Percentiles rank a stretch among this genome's conserved stretches.
These are phyloP conservation scores for Ogataea nonfermentans DNA, from an alignment of 805 yeast genomes.

Conservation along the genomic window DNA sequence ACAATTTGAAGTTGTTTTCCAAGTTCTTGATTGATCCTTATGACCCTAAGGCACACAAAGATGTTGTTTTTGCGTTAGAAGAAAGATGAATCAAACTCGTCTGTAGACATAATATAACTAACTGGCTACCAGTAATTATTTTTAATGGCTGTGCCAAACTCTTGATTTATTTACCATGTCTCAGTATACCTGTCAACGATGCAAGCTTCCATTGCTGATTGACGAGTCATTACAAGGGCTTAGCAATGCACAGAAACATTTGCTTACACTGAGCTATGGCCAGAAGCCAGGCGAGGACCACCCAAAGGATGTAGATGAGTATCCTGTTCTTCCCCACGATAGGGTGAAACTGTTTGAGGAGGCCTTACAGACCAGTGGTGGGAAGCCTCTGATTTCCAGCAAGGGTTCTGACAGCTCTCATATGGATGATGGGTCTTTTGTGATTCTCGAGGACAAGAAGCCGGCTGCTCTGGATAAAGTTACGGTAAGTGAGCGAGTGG, in stretches of 20 bases:
- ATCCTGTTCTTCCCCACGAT: constrained; percentile 37
- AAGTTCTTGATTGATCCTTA: constrained; percentile 76
- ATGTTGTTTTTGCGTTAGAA: constrained; percentile 52
- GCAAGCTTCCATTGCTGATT: constrained; percentile 54
- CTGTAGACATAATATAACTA: too few relatives aligned
- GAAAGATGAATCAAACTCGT: constrained; percentile 33
- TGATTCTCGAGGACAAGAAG: constrained; percentile 22
- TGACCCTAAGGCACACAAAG: constrained; percentile 60
- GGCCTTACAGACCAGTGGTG: constrained; percentile 26
- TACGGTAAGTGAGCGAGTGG: constrained; percentile 37
- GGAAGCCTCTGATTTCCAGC: constrained; percentile 23
- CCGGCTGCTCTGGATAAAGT: constrained; percentile 21
- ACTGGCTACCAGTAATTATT: background rate
- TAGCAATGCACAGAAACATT: constrained; percentile 52
- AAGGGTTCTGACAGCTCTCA: constrained; percentile 12
- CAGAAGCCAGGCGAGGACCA: constrained; percentile 23
- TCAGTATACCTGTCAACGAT: constrained; percentile 52
- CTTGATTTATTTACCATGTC: constrained; percentile 20
- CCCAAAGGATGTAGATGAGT: constrained; percentile 22
- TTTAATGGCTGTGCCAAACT: constrained; percentile 1
- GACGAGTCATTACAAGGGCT: constrained; percentile 55
- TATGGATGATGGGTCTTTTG: constrained; percentile 32
- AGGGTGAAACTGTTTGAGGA: constrained; percentile 38
- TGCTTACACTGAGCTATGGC: constrained; percentile 41
- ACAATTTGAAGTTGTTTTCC: constrained; percentile 80